These are phyloP conservation scores for Baeospora myosura DNA, from an alignment of 1,284 basidiomycete species.

Conservation along the genomic window DNA sequence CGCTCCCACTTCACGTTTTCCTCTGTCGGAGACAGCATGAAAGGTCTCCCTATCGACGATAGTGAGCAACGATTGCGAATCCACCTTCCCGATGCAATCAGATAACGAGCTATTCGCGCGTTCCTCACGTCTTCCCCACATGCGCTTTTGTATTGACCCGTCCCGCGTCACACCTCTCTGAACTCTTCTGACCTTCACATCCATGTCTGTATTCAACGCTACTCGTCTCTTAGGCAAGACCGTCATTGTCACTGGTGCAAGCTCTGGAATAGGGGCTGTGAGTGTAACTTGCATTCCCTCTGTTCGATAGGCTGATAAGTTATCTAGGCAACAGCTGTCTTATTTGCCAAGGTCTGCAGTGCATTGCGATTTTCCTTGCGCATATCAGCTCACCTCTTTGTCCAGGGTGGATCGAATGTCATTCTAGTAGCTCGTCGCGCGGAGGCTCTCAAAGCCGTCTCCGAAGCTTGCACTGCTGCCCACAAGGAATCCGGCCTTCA, in stretches of 20 bases:
- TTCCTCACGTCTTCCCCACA: no score
- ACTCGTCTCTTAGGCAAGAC: conserved; percentile 76
- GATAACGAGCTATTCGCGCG: no score
- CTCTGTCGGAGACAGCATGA: conserved; percentile 9
- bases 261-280: conserved; percentile 60
- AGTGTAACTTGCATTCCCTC: conserved; percentile 12
- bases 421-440: conserved; percentile 66
- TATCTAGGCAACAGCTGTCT: conserved; percentile 67
- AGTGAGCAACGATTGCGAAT: no score
- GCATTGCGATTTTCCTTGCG: conserved; percentile 3
- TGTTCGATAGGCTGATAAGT: conserved; percentile 1
- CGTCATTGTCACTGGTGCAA: conserved; percentile 64
- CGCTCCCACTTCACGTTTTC: neutral
- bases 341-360: conserved; percentile 67
- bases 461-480: conserved; percentile 58
- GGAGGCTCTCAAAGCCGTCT: conserved; percentile 59
- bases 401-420: conserved; percentile 70
- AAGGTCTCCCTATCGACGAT: no score
- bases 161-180: no score
- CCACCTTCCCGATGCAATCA: no score
- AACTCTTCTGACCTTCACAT: conserved; percentile 13
- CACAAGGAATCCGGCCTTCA: conserved; percentile 68
- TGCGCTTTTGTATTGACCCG: no score
- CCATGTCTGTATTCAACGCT: conserved; percentile 75
- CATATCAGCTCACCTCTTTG: conserved; percentile 5